Evolutionary conservation across 225 moss, liverwort and hornwort genomes (phyloP), one percentile per base, ranked within the genome.

Genomic region (Polytrichum commune): DNA sequence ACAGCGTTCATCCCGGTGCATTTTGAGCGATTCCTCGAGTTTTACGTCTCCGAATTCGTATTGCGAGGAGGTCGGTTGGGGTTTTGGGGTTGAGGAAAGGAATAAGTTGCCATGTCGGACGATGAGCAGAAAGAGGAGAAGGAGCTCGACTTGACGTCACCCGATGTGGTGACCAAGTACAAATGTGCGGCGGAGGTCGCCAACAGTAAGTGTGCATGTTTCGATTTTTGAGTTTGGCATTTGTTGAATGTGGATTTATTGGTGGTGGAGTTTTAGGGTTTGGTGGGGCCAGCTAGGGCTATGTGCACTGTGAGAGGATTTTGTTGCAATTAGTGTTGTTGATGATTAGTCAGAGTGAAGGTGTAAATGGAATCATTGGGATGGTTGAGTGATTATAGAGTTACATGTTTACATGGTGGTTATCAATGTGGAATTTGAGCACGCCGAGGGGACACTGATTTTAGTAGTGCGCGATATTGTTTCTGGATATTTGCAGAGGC

Each of bases 51-150:
- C 46, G 29, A 19, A 64, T 64, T 28, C 0, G 25, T 28, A 26
- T 28, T 27, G 5, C 7, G 18, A 25, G 19, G 66, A 66, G 60
- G 53, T 18, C 1, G 23, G 56, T 33, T 66, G 29, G 57, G 60
- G 32, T 5, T 23, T 58, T 28, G 29, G 53, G 26, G 8, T 53
- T 26, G 29, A 19, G 27, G 54, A 16, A 1, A 27, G 29, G 26
- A 60, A 25, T 64, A 20, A 28, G 33, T 9, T 77, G 81, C 91
- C 67, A 93, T 94, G 92, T 92, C 94, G 86, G 98, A 98, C 67
- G 98, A 98, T 65, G 95, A 95, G 87, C 87, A 85, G 75, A 98
- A 98, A 82, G 98, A 98, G 74, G 98, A 98, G 93, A 98, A 98
- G 95, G 98, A 98, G 83, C 91, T 98, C 70, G 98, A 98, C 84